A percentile compares a stretch with the other conserved stretches of the same genome.
Conservation (phyloP, 225 moss, liverwort and hornwort species). For the Neckera pumila region DNA sequence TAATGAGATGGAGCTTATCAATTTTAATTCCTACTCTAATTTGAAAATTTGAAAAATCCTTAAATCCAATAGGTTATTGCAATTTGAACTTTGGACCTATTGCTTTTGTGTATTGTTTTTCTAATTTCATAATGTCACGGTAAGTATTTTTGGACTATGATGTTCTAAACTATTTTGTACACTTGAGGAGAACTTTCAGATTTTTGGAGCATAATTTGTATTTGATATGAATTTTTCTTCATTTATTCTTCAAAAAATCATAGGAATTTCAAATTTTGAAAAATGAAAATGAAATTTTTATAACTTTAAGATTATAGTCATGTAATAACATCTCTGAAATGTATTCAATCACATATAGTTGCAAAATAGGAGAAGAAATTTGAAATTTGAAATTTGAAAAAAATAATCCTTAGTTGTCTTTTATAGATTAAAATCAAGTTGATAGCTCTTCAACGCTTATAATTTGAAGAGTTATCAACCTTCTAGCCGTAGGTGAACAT, state of each 20-base stretch:
- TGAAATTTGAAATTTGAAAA: neutral
- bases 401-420: fast-evolving
- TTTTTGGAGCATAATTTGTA: neutral
- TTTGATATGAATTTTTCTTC: neutral
- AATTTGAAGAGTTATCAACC: neutral
- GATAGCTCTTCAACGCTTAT: neutral
- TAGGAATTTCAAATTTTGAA: neutral
- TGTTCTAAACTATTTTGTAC: neutral
- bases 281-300: no score
- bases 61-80: neutral
- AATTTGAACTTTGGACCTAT: neutral
- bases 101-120: neutral
- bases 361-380: neutral
- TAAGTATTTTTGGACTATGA: neutral
- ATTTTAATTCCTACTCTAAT: no score
- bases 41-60: neutral
- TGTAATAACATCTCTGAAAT: neutral
- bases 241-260: neutral
- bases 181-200: neutral
- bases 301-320: neutral
- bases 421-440: neutral
- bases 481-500: neutral
- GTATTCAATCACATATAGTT: neutral
- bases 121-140: fast-evolving
- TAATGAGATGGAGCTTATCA: neutral